Base-by-base conservation (phyloP, 2,329 filamentous ascomycete species). In the Thermochaetoides dissita region DNA sequence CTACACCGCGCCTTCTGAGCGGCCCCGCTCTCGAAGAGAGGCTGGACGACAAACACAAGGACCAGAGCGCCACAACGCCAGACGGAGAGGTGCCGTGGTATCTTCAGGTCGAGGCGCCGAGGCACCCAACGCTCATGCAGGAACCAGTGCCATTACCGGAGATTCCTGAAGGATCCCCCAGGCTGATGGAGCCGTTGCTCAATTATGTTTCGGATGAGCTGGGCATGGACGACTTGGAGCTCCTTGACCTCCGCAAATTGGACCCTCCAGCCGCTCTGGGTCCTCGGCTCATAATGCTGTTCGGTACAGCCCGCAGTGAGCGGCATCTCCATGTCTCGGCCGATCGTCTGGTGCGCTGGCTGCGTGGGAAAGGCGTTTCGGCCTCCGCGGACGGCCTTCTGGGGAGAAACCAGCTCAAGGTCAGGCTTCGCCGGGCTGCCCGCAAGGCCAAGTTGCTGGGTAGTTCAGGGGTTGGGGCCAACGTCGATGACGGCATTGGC, bases 241-340 rank as follows among this genome's bases (percentile, higher is more conserved):
- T 98, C 6, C 68, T 94, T 38, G 91, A 98, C 56, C 69, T 98
- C 30, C 84, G 91, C 43, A 66, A 75, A 33, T 70, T 96, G 39
- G 84, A 95, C 53, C 87, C 88, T 1, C 84, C 88, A 0, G 80
- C 89, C 0, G 88, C 88, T 0, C 71, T 98, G 1, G 91, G 91
- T 1, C 76, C 84, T 2, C 88, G 89, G 53, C 71, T 95, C 29
- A 72, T 98, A 41, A 96, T 96, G 91, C 64, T 98, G 30, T 77
- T 98, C 49, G 87, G 83, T 34, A 94, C 87, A 7, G 85, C 89
- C 10, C 81, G 91, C 45, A 93, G 85, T 54, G 85, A 95, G 60
- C 87, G 89, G 40, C 91, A 98, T 64, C 68, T 98, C 32, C 89
- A 94, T 56, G 81, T 94, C 17, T 85, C 85, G 1, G 86, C 88